A percentile compares a stretch with the other conserved stretches of the same genome.
phyloP scores from a whole-genome alignment of 768 basidiomycete genomes.

The Omphalotus guepiniiformis region DNA sequence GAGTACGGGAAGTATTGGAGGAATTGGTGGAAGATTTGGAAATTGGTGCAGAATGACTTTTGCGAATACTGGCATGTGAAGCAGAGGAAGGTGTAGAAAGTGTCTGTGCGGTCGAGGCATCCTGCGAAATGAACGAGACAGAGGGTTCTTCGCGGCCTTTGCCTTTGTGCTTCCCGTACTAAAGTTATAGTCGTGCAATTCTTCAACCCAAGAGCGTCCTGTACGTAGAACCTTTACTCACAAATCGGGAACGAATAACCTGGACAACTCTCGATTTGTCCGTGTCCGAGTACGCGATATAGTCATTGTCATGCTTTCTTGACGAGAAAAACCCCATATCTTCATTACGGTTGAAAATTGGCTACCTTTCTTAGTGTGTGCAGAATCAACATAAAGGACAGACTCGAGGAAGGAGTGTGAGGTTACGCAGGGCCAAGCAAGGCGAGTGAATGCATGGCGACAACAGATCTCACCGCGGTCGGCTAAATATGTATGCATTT shows the following conservation, averaged over 20 bases:
- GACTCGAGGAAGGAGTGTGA: too few relatives aligned
- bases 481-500: too few relatives aligned
- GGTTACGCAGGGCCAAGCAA: too few relatives aligned
- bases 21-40: slow-evolving; percentile 4
- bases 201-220: background rate
- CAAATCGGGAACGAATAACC: slow-evolving; percentile 60
- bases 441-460: too few relatives aligned
- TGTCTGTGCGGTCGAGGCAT: slow-evolving; percentile 32
- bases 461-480: too few relatives aligned
- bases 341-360: too few relatives aligned
- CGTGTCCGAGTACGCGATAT: slow-evolving; percentile 20
- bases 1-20: background rate
- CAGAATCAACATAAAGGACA: too few relatives aligned
- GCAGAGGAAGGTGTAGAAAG: slow-evolving; percentile 28
- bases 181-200: slow-evolving; percentile 10
- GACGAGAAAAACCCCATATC: slow-evolving; percentile 53
- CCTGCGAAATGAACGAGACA: slow-evolving; percentile 27
- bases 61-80: slow-evolving; percentile 16
- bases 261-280: slow-evolving; percentile 47
- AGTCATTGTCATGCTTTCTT: slow-evolving; percentile 40
- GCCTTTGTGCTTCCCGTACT: slow-evolving; percentile 57
- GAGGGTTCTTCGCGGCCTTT: slow-evolving; percentile 32
- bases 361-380: too few relatives aligned
- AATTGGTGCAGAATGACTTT: slow-evolving; percentile 15
- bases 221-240: slow-evolving; percentile 25